Base-by-base conservation (phyloP, 202 grass and related monocot species). In the Schoenoplectus tabernaemontani region DNA sequence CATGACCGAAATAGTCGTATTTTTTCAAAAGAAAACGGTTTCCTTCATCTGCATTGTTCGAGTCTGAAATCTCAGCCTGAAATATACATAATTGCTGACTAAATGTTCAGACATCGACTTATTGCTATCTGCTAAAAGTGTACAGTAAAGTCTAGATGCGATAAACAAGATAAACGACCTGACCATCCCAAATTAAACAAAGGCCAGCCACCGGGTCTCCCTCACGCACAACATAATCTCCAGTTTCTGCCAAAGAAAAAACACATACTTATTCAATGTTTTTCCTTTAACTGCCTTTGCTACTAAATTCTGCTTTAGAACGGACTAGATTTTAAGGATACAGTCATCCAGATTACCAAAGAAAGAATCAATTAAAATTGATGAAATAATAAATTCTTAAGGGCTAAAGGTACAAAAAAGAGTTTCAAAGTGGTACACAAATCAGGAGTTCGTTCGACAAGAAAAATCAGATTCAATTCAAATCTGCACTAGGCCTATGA, bases 1-100 rank as follows among this genome's bases (percentile, higher is more conserved):
- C 96, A 24, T 95, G 87, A 85, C 92, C 92, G 88, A 99, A 99
- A 80, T 99, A 99, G 56, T 92, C 96, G 30, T 93, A 89, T 37
- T 95, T 91, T 77, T 90, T 91, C 79, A 99, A 80, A 30, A 89
- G 50, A 76, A 88, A 83, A 71, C 57, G 85, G 30, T 96, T 88
- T 47, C 63, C 78, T 92, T 99, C 90, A 68, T 95, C 91, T 34
- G 44, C 59, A 23, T 88, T 86, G 44, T 60, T 56, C 50, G 90
- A 84, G 59, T 87, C 76, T 76, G 96, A 99, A 81, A 99, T 92
- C 81, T 99, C 96, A 87, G 89, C 96, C 96, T 99, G 88, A 53
- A 65, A 80, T 51, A 82, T 34, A 90, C 62, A 44, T 39, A 62
- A 82, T 16, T 32, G 85, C 39, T 8, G 38, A 50, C 66, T 75